Evolutionary conservation across 2,329 filamentous ascomycete species (phyloP), one percentile per base, ranked within the genome.

Genomic region (Sphaerostilbella broomeana): DNA sequence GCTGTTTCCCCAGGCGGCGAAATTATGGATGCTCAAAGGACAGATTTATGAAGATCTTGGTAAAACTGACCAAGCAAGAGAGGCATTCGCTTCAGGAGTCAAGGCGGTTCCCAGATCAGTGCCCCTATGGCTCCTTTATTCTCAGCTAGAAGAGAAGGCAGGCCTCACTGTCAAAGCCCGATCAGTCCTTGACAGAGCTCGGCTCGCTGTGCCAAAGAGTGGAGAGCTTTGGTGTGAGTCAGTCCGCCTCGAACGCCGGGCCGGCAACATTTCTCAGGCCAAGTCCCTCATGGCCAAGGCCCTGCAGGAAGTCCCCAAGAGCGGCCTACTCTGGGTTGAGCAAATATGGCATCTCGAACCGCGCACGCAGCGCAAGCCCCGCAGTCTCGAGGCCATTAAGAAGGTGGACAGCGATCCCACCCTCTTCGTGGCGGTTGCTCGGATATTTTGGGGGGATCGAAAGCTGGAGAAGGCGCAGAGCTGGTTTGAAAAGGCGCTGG

Each of bases 1-100:
- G 49, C 74, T 86, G 8, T 98, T 94, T 67, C 90, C 92, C 1
- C 77, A 80, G 30, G 79, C 84, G 10, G 75, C 86, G 37, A 97
- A 97, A 64, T 73, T 98, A 17, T 95, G 90, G 83, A 95, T 97
- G 85, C 86, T 95, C 69, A 98, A 98, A 65, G 92, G 94, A 0
- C 92, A 98, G 58, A 92, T 97, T 47, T 98, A 98, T 69, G 85
- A 95, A 56, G 75, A 81, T 29, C 74, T 88, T 32, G 81, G 77
- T 51, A 88, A 87, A 64, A 67, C 84, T 11, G 81, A 84, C 0
- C 85, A 92, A 61, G 92, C 92, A 3, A 79, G 92, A 32, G 88
- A 97, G 59, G 88, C 90, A 0, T 97, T 92, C 62, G 79, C 77
- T 43, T 83, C 86, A 4, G 92, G 92, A 24, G 94, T 90, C 27